Base-by-base conservation (phyloP, 1,284 basidiomycete genomes). In the Tremellales sp. region DNA sequence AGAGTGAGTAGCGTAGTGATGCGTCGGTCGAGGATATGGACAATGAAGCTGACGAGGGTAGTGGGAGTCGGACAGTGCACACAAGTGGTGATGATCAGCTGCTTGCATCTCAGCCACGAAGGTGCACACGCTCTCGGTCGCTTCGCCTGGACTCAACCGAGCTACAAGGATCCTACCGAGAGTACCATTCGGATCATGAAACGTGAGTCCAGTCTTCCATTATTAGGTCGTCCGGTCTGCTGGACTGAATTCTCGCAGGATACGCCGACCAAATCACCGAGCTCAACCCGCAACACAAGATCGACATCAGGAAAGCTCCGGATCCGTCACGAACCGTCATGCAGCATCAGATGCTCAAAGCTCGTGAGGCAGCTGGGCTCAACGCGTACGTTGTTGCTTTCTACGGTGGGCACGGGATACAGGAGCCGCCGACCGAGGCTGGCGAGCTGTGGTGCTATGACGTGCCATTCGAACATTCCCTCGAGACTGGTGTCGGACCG, bases 401-500 rank as follows among this genome's bases (percentile, higher is more conserved):
- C 22, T 68, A 68, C 48, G 51, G 45, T 22, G 63, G 64, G 4
- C 66, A 68, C 46, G 66, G 66, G 1, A 68, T 68, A 8, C 64
- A 68, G 47, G 66, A 68, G 45, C 63, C 66, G 0, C 66, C 66
- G 15, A 68, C 66, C 4, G 64, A 68, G 37, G 63, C 65, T 3
- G 66, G 66, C 4, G 66, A 68, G 53, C 37, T 68, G 37, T 68
- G 66, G 66, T 67, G 64, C 39, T 67, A 68, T 42, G 64, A 68
- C 48, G 51, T 44, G 35, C 49, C 49, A 2, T 68, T 68, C 40
- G 66, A 67, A 27, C 64, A 68, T 21, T 65, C 57, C 48, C 48
- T 56, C 12, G 49, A 60, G n/a, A 48, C 51, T 25, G 64, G 66
- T 6, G 43, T 50, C 19, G 63, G 58, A 7, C 64, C 66, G 1